phyloP scores from a whole-genome alignment of 352 stramenopile species.

The Aphanomyces astaci region DNA sequence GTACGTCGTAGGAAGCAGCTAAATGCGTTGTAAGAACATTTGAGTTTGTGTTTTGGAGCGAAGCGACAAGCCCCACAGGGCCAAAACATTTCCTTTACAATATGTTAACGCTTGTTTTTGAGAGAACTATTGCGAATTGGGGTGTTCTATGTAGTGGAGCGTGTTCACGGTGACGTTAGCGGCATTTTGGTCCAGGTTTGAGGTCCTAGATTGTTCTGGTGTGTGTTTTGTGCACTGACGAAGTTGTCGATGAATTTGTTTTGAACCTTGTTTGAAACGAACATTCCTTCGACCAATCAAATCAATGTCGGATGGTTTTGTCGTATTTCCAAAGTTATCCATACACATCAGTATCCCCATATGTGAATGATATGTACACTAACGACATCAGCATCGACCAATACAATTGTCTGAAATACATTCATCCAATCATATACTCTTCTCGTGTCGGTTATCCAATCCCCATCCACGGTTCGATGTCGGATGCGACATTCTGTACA shows the following conservation, averaged over 20 bases:
- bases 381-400: constrained; percentile 1
- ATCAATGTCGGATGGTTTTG: neutral
- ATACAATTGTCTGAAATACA: neutral
- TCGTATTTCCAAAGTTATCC: neutral
- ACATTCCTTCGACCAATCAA: neutral
- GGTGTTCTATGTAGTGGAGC: neutral
- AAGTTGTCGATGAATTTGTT: neutral
- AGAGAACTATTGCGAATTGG: neutral
- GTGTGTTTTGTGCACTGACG: neutral
- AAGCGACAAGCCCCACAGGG: neutral
- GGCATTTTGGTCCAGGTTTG: neutral
- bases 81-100: neutral
- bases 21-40: neutral
- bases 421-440: neutral
- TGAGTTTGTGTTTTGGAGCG: neutral
- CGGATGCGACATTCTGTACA: too few relatives aligned
- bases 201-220: neutral
- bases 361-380: neutral
- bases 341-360: too few relatives aligned
- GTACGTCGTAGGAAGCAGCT: neutral
- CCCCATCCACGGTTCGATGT: constrained; percentile 5
- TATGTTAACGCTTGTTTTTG: neutral
- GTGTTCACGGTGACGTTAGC: neutral
- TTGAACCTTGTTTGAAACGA: neutral
- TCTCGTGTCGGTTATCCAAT: constrained; percentile 4